Evolutionary conservation across 306 rosid species (phyloP).

Genomic region (Neltuma alba): DNA sequence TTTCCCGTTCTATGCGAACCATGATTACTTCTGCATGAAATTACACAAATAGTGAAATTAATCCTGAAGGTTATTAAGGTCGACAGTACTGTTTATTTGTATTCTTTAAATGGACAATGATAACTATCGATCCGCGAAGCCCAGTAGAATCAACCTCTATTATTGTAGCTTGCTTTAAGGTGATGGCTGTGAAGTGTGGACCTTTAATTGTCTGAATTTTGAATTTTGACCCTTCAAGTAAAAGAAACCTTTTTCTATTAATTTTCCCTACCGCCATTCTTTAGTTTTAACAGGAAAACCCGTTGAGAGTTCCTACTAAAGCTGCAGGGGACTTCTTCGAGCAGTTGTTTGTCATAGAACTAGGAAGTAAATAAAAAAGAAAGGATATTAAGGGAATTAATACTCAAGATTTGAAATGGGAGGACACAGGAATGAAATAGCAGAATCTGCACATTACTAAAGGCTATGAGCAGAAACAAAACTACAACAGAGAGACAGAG

Average conservation of each 20-base stretch:
- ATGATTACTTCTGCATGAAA: neutral
- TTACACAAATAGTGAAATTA: neutral
- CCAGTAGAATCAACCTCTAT: neutral
- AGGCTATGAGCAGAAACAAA: neutral
- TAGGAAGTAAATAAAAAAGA: neutral
- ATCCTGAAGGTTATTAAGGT: neutral
- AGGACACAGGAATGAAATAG: neutral
- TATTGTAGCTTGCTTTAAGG: neutral
- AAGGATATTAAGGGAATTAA: neutral
- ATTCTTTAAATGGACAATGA: neutral
- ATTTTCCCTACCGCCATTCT: no score
- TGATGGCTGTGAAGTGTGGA: neutral
- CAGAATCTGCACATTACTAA: neutral
- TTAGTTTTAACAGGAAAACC: neutral
- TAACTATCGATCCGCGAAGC: neutral
- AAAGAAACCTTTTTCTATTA: neutral
- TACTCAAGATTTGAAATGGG: neutral
- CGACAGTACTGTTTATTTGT: neutral
- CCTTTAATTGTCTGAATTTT: neutral
- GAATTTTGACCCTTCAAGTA: neutral
- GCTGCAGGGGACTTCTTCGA: neutral
- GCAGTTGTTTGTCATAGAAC: neutral
- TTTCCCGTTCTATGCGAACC: neutral
- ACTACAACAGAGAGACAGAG: constrained; percentile 4
- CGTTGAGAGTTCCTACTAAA: neutral